phyloP scores from a whole-genome alignment of 176 grass and related monocot genomes.

The Leersia perrieri region DNA sequence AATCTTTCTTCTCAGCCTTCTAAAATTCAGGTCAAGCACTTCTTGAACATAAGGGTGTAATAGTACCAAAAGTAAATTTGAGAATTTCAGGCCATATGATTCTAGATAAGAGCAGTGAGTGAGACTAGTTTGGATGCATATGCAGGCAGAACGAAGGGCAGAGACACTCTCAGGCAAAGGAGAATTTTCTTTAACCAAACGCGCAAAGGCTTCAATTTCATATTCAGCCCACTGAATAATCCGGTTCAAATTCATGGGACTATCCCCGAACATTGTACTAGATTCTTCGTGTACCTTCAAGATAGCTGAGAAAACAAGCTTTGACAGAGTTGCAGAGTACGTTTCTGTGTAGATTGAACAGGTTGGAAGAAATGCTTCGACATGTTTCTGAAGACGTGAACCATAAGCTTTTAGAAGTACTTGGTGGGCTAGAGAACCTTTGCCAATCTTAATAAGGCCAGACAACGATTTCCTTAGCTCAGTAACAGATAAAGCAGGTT shows the following conservation, averaged over 20 bases:
- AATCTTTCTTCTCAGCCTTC: constrained; percentile 70
- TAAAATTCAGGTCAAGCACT: constrained; percentile 92
- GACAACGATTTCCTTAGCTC: constrained; percentile 68
- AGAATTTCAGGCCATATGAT: constrained; percentile 75
- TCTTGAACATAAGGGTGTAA: constrained; percentile 85
- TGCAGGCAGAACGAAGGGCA: constrained; percentile 77
- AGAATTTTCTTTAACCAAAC: constrained; percentile 92
- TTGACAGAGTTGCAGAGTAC: constrained; percentile 80
- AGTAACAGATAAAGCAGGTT: constrained; percentile 65
- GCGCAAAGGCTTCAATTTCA: constrained; percentile 80
- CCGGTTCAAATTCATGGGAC: constrained; percentile 54
- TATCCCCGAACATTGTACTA: constrained; percentile 67
- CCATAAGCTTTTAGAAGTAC: constrained; percentile 76
- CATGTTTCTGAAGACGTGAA: constrained; percentile 62
- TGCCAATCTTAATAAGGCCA: constrained; percentile 75
- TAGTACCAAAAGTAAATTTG: constrained; percentile 82
- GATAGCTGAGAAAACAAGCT: constrained; percentile 91
- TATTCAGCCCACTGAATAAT: constrained; percentile 82
- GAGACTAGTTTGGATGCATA: constrained; percentile 84
- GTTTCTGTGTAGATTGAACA: constrained; percentile 84
- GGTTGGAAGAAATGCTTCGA: constrained; percentile 74
- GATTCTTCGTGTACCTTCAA: constrained; percentile 71
- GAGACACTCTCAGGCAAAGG: constrained; percentile 65
- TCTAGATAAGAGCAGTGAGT: constrained; percentile 78
- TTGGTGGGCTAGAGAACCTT: constrained; percentile 80